Percentiles rank a stretch among this genome's conserved stretches.
phyloP scores from a whole-genome alignment of 306 rosid species.

The Gleditsia sinensis region DNA sequence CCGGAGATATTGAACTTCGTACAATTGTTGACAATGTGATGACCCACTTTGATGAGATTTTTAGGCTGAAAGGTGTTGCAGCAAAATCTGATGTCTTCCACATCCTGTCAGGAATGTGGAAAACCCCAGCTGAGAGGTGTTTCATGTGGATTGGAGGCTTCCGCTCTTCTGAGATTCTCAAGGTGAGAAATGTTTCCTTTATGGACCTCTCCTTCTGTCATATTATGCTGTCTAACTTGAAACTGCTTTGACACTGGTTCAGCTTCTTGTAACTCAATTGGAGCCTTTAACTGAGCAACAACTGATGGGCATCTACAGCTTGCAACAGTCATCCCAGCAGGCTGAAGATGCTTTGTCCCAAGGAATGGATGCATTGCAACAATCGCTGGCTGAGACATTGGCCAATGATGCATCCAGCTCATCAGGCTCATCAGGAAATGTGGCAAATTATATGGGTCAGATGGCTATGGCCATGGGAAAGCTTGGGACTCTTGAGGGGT shows the following conservation, averaged over 20 bases:
- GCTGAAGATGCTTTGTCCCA: slow-evolving; percentile 81
- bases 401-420: slow-evolving; percentile 63
- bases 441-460: slow-evolving; percentile 81
- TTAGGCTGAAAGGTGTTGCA: slow-evolving; percentile 65
- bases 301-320: slow-evolving; percentile 54
- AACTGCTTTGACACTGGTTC: slow-evolving; percentile 22
- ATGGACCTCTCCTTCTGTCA: not conserved
- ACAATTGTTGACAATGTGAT: slow-evolving; percentile 62
- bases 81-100: slow-evolving; percentile 78
- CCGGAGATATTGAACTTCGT: slow-evolving; percentile 71
- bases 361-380: slow-evolving; percentile 83
- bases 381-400: slow-evolving; percentile 70
- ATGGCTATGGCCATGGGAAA: slow-evolving; percentile 91
- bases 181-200: slow-evolving; percentile 44
- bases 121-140: slow-evolving; percentile 77
- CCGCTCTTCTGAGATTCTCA: slow-evolving; percentile 70
- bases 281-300: slow-evolving; percentile 80
- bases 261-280: slow-evolving; percentile 69
- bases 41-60: slow-evolving; percentile 61
- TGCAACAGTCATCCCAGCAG: slow-evolving; percentile 79
- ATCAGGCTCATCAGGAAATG: slow-evolving; percentile 63
- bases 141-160: slow-evolving; percentile 82
- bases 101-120: slow-evolving; percentile 80
- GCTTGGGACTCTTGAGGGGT: slow-evolving; percentile 74
- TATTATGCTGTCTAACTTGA: not conserved